A percentile compares a stretch with the other conserved stretches of the same genome.
phyloP scores from a whole-genome alignment of 768 basidiomycete species.

The Termitomyces sp. region DNA sequence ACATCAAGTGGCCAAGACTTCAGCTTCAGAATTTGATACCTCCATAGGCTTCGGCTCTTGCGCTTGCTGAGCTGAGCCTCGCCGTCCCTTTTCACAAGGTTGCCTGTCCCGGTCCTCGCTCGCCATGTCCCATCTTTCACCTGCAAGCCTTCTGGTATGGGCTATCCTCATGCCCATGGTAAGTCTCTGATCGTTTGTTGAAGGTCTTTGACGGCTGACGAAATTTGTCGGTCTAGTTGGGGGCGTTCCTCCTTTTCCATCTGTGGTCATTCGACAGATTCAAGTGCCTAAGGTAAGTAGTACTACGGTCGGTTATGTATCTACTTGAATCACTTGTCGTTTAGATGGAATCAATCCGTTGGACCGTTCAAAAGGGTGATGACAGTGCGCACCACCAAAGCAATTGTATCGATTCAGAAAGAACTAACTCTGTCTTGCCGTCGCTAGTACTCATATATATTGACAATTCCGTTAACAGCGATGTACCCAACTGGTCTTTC shows the following conservation, averaged over 20 bases:
- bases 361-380: conserved; percentile 77
- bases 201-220: neutral
- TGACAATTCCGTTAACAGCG: conserved; percentile 55
- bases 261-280: conserved; percentile 80
- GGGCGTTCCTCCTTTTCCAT: conserved; percentile 61
- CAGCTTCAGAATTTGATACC: neutral
- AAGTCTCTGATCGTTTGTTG: conserved; percentile 14
- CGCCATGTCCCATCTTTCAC: conserved; percentile 22
- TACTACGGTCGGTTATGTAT: neutral
- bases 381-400: neutral
- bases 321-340: neutral
- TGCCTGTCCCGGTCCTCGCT: conserved; percentile 2
- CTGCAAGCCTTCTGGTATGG: conserved; percentile 62
- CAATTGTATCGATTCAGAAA: neutral
- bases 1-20: neutral
- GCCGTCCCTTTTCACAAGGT: conserved; percentile 1
- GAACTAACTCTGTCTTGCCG: neutral
- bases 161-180: conserved; percentile 49
- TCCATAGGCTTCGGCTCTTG: conserved; percentile 2
- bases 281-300: conserved; percentile 58
- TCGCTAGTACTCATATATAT: conserved; percentile 66
- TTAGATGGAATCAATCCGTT: conserved; percentile 63
- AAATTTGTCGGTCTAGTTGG: conserved; percentile 37
- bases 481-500: conserved; percentile 54
- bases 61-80: no score